Evolutionary conservation across 2,329 filamentous ascomycete genomes (phyloP), one percentile per base, ranked within the genome.

Genomic region (Penicillium freii): DNA sequence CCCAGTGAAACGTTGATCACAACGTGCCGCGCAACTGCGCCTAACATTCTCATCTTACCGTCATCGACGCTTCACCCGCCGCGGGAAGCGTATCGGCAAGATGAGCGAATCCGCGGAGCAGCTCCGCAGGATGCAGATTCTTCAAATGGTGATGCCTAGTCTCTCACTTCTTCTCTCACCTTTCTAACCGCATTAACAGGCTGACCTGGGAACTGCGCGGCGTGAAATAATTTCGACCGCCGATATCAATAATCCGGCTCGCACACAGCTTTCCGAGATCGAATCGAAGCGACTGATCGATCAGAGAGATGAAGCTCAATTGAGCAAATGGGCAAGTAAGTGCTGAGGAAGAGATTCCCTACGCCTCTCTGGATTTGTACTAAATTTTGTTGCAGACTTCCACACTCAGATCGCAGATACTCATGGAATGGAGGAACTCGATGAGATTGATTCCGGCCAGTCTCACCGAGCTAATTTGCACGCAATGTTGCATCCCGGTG

Each of bases 141-240:
- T 52, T 11, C 39, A 45, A 45, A 36, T 52, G 50, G 50, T 52
- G 5, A 50, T 21, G 27, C 15, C 4, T n/a, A 15, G n/a, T 5
- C 29, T 27, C 10, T 36, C 9, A 36, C 21, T 52, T 33, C 5
- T n/a, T 34, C n/a, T n/a, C 7, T 49, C 5, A 6, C 7, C 4
- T 33, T 21, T 19, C 36, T 42, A 27, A 15, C 9, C 1, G 3
- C 3, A 8, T n/a, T 3, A 42, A 49, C 13, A 54, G 51, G 34
- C 51, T 5, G 51, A 54, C 8, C 21, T 54, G n/a, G 51, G 51
- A 40, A 49, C 44, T 2, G 34, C 44, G 4, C 44, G 51, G 5
- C 51, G 51, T 54, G 51, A 54, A 25, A 40, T 21, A 11, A 54
- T 54, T 29, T 39, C 51, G 8, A 54, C 51, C 7, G 34, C 19